These are phyloP conservation scores for Alternaria gaisen DNA, from an alignment of 2,329 filamentous ascomycete species.

Conservation along the genomic window DNA sequence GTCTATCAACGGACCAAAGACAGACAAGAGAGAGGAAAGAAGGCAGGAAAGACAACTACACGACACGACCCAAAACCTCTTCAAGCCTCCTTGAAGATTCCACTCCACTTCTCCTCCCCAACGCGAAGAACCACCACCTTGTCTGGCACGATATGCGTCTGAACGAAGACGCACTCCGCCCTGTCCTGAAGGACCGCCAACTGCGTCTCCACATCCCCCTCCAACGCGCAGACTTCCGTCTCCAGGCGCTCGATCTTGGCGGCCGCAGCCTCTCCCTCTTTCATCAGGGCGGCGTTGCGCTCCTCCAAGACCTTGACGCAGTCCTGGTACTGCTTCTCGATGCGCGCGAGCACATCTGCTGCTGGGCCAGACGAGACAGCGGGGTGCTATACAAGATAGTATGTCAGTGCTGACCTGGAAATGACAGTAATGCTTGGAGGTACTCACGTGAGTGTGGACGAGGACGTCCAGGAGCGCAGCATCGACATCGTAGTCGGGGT, in stretches of 20 bases:
- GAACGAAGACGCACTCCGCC: background rate
- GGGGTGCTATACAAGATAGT: background rate
- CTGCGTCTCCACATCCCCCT: background rate
- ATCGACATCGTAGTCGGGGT: background rate
- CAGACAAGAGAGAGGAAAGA: background rate
- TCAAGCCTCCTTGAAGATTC: slow-evolving; percentile 1
- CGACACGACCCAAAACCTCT: background rate
- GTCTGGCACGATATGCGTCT: background rate
- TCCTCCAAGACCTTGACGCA: background rate
- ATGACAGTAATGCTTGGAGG: background rate
- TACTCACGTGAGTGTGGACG: background rate
- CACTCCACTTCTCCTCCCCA: background rate
- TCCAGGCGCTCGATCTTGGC: background rate
- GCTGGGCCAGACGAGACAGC: background rate
- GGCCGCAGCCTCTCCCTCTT: slow-evolving; percentile 1
- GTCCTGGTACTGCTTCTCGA: background rate
- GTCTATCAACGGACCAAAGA: background rate
- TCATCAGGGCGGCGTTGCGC: background rate
- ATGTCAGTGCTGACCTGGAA: background rate
- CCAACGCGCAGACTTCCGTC: background rate
- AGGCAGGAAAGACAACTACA: background rate
- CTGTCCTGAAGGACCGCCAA: background rate
- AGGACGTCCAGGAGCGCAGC: background rate
- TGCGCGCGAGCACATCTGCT: background rate
- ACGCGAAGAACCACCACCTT: background rate